phyloP scores from a whole-genome alignment of 352 stramenopile genomes.

The Pythium grandisporangium region DNA sequence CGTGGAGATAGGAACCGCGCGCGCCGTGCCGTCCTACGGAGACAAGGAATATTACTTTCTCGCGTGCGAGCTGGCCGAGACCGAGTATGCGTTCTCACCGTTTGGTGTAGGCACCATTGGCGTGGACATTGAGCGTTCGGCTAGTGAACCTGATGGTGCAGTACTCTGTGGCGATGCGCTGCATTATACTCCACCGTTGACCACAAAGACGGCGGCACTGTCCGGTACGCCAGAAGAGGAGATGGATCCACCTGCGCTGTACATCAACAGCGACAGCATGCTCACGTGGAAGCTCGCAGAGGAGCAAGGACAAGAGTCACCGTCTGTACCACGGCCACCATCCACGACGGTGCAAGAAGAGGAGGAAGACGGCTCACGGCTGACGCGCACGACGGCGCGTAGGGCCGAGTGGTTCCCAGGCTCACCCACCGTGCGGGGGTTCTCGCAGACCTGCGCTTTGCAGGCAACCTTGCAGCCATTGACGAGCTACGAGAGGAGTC shows the following conservation, averaged over 20 bases:
- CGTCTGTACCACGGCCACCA: no score
- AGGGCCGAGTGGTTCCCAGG: no score
- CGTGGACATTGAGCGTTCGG: not conserved
- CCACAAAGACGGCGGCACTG: not conserved
- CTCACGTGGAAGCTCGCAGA: slow-evolving; percentile 21
- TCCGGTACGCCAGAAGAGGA: no score
- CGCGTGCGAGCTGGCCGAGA: slow-evolving; percentile 38
- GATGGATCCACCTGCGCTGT: slow-evolving; percentile 9
- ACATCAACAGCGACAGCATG: slow-evolving; percentile 48
- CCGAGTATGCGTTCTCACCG: slow-evolving; percentile 32
- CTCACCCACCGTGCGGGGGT: no score
- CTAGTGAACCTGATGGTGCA: not conserved
- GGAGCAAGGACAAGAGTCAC: no score
- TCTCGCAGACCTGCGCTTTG: no score
- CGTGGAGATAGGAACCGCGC: no score
- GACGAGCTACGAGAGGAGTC: no score
- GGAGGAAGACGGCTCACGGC: no score
- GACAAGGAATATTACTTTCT: slow-evolving; percentile 51
- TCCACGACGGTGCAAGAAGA: no score
- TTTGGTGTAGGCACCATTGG: slow-evolving; percentile 4
- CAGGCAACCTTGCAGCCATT: no score
- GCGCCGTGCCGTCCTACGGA: slow-evolving; percentile 20
- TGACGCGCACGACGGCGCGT: no score
- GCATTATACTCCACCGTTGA: slow-evolving; percentile 20
- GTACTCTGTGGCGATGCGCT: slow-evolving; percentile 34